Percentiles rank a stretch among this genome's conserved stretches.
Conservation (phyloP, 2,329 filamentous ascomycete genomes). For the Penicillium sp. region DNA sequence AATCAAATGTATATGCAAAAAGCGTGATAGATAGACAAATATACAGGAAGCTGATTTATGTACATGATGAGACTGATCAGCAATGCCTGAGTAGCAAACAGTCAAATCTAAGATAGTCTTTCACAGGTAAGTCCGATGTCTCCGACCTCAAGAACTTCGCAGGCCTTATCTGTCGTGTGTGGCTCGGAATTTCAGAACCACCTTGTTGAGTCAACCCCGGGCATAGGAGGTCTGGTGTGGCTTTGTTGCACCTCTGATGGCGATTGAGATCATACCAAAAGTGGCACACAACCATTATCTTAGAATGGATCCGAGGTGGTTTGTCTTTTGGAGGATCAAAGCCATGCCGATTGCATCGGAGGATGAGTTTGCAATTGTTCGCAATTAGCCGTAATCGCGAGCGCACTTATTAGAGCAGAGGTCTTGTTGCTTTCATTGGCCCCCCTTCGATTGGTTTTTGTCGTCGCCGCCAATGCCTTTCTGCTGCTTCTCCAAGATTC, state of each 20-base stretch:
- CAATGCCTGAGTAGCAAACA: neutral
- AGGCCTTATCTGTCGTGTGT: neutral
- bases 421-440: conserved; percentile 5
- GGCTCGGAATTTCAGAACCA: too few species aligned
- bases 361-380: neutral
- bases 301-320: neutral
- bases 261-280: neutral
- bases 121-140: neutral
- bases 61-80: neutral
- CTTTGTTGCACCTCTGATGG: neutral
- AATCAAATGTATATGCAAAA: neutral
- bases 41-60: neutral
- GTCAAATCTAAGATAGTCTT: neutral
- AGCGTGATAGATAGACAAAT: neutral
- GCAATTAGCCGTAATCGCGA: neutral
- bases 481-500: conserved; percentile 41
- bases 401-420: neutral
- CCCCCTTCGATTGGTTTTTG: conserved; percentile 26
- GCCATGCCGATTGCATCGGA: neutral
- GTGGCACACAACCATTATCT: neutral
- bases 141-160: neutral
- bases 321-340: neutral
- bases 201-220: neutral
- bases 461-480: conserved; percentile 33
- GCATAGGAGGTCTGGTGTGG: neutral